Conservation (phyloP, 345 rosid species). For the Carallia brachiata region DNA sequence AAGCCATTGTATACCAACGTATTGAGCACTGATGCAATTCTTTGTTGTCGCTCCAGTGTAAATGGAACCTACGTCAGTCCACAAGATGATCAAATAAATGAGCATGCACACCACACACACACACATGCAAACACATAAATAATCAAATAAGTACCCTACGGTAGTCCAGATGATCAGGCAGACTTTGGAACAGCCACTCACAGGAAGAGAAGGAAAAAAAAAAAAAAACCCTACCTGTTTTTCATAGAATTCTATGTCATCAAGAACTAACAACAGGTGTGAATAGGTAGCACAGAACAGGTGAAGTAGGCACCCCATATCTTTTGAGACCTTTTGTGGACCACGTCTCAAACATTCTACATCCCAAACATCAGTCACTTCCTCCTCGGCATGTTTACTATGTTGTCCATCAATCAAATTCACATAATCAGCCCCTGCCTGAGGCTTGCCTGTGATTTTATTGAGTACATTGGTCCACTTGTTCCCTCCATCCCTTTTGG, state of each 20-base stretch:
- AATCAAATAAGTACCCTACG: not conserved
- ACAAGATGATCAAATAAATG: conserved; percentile 26
- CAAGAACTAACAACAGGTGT: conserved; percentile 89
- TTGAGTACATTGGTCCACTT: conserved; percentile 72
- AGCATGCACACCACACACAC: not conserved
- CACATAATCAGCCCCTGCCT: conserved; percentile 28
- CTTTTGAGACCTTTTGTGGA: conserved; percentile 69
- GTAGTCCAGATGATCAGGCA: not conserved
- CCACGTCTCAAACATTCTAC: conserved; percentile 64
- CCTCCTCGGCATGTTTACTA: conserved; percentile 41
- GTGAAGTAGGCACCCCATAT: conserved; percentile 71
- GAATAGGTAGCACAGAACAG: conserved; percentile 86
- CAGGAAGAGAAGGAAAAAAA: not conserved
- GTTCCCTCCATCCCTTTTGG: conserved; percentile 54
- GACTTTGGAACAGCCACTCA: not conserved
- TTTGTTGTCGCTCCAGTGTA: conserved; percentile 71
- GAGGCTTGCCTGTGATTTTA: conserved; percentile 76
- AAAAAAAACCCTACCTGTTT: conserved; percentile 63
- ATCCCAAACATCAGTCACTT: conserved; percentile 61
- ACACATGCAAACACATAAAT: not conserved
- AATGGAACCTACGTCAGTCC: conserved; percentile 67
- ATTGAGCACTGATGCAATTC: conserved; percentile 79
- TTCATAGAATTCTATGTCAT: conserved; percentile 97
- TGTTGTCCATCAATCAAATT: conserved; percentile 37
- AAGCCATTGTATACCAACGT: conserved; percentile 83